phyloP scores from a whole-genome alignment of 345 rosid species.

The Boechera retrofracta region DNA sequence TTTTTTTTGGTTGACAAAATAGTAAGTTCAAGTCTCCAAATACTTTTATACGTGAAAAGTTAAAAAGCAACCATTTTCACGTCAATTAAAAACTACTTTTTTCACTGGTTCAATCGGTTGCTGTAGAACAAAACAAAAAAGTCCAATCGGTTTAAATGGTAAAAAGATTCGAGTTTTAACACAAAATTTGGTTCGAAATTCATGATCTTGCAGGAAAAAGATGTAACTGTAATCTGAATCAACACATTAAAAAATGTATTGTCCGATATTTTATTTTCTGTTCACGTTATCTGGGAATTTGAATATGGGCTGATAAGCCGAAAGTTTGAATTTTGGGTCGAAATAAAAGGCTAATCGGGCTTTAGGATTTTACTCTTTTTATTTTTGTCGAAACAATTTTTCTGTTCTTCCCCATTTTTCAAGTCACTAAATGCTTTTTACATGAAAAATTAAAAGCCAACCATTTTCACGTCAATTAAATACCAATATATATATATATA shows the following conservation, averaged over 20 bases:
- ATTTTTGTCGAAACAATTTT: neutral
- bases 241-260: constrained; percentile 5
- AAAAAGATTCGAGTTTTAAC: neutral
- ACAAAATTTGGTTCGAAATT: neutral
- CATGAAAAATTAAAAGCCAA: neutral
- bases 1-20: neutral
- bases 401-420: neutral
- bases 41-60: neutral
- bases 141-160: neutral
- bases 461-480: neutral
- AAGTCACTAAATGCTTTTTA: neutral
- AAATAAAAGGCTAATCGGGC: constrained; percentile 20
- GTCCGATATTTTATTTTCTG: neutral
- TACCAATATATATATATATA: neutral
- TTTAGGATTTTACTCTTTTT: constrained; percentile 2
- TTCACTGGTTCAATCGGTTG: neutral
- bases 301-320: constrained; percentile 13
- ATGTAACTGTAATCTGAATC: neutral
- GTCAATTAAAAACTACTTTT: no score
- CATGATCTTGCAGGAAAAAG: neutral
- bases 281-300: neutral
- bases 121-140: neutral
- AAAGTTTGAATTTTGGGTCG: neutral
- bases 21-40: neutral
- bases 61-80: no score